phyloP scores from a whole-genome alignment of 768 basidiomycete genomes.

The Psilocybe tampanensis region DNA sequence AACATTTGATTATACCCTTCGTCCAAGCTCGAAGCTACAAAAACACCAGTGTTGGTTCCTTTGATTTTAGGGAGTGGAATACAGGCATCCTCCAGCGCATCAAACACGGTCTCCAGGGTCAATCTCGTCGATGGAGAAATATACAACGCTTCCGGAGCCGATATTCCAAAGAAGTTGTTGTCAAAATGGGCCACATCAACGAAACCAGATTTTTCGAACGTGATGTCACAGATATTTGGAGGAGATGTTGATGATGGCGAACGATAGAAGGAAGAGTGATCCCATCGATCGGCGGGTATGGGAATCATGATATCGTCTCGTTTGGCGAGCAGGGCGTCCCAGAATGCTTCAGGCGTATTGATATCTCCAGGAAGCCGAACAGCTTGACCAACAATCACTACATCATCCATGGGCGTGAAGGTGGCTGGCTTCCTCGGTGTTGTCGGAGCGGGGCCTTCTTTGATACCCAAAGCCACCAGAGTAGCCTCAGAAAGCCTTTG shows the following conservation, averaged over 20 bases:
- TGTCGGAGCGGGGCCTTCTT: background rate
- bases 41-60: conserved; percentile 31
- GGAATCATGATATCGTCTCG: conserved; percentile 26
- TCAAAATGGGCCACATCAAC: conserved; percentile 30
- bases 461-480: conserved; percentile 10
- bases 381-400: conserved; percentile 35
- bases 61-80: conserved; percentile 29
- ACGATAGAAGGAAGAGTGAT: conserved; percentile 30
- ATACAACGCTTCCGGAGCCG: conserved; percentile 29
- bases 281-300: conserved; percentile 31
- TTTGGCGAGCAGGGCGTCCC: conserved; percentile 28
- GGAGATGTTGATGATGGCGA: conserved; percentile 8
- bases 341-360: conserved; percentile 25
- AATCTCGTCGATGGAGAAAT: conserved; percentile 26
- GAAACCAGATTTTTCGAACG: conserved; percentile 30
- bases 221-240: conserved; percentile 22
- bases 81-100: conserved; percentile 33
- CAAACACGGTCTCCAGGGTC: conserved; percentile 30
- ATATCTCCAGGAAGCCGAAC: conserved; percentile 32
- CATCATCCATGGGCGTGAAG: conserved; percentile 9
- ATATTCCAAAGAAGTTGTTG: conserved; percentile 32
- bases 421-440: background rate
- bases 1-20: conserved; percentile 25
- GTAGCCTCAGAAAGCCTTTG: conserved; percentile 18
- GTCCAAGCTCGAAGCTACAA: conserved; percentile 27